Conservation (phyloP, 345 rosid species). For the Lenwebbia sp. region DNA sequence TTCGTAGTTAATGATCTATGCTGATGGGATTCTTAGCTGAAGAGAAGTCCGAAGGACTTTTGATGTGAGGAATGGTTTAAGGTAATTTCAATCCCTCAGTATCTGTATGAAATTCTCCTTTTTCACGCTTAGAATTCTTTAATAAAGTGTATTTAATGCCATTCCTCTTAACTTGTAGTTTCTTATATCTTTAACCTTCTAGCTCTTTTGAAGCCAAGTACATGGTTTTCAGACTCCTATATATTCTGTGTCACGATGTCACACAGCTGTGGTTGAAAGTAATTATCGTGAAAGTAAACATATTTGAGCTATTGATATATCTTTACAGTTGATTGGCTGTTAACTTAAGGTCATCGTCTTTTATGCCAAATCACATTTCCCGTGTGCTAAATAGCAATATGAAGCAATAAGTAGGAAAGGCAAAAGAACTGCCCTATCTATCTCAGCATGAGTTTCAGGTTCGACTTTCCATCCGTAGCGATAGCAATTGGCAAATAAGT, state of each 20-base stretch:
- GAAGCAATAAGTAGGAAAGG: background rate
- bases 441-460: background rate
- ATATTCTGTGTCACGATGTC: background rate
- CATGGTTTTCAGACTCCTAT: background rate
- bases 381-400: background rate
- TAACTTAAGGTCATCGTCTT: background rate
- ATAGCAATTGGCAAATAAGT: background rate
- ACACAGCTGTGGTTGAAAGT: background rate
- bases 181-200: background rate
- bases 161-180: background rate
- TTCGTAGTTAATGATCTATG: background rate
- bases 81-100: background rate
- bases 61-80: background rate
- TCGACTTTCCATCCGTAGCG: background rate
- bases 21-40: background rate
- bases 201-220: background rate
- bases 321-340: background rate
- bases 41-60: background rate
- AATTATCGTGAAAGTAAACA: background rate
- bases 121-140: background rate
- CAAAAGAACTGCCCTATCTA: background rate
- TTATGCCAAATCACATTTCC: background rate
- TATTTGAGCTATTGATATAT: background rate
- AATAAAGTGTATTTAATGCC: background rate
- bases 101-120: background rate